Conservation (phyloP, 2,329 filamentous ascomycete genomes). For the Diaporthe aspalathi region DNA sequence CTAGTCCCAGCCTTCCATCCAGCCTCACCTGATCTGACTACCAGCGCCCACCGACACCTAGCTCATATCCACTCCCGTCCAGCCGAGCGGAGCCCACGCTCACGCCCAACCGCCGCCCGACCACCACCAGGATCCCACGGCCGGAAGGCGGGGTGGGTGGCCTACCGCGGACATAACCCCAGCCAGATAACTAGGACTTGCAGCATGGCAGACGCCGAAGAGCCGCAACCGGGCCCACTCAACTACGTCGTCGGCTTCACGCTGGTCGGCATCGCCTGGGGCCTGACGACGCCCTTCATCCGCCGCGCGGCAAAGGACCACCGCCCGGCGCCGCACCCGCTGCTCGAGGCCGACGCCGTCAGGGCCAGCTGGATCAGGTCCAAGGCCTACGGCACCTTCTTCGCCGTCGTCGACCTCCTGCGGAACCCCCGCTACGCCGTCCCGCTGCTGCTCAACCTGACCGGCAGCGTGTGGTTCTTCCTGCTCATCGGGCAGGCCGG, state of each 20-base stretch:
- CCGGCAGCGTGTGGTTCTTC: constrained; percentile 97
- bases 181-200: neutral
- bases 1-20: constrained; percentile 15
- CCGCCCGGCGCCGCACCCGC: constrained; percentile 69
- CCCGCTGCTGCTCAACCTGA: constrained; percentile 87
- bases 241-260: constrained; percentile 92
- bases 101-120: constrained; percentile 17
- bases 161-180: neutral
- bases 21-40: constrained; percentile 11
- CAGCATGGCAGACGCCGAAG: constrained; percentile 31
- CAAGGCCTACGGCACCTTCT: constrained; percentile 74
- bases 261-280: constrained; percentile 92
- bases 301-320: constrained; percentile 84
- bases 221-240: constrained; percentile 65
- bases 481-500: constrained; percentile 86
- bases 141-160: neutral
- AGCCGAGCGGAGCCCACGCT: constrained; percentile 17
- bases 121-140: neutral
- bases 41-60: neutral
- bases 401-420: constrained; percentile 81
- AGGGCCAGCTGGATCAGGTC: constrained; percentile 69
- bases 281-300: constrained; percentile 93
- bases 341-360: constrained; percentile 63
- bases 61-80: constrained; percentile 13
- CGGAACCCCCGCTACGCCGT: constrained; percentile 85